phyloP scores from a whole-genome alignment of 495 filamentous ascomycete species.

The Recurvomyces mirabilis region DNA sequence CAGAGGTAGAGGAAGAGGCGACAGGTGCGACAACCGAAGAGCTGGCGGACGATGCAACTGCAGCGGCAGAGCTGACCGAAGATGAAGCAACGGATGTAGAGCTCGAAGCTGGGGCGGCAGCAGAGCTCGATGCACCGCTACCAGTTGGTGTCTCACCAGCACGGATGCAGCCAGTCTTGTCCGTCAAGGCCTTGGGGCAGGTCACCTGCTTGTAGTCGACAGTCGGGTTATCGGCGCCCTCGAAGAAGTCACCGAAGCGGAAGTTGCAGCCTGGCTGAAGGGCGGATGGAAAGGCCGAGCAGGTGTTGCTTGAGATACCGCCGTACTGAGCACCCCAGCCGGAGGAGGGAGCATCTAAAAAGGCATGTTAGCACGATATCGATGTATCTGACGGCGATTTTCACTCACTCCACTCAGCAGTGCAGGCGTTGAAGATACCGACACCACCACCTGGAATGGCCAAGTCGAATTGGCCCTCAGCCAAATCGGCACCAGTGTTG shows the following conservation, averaged over 20 bases:
- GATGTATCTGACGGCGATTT: no score
- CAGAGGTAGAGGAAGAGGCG: not conserved
- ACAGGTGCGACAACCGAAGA: not conserved
- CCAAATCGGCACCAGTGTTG: constrained; percentile 52
- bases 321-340: constrained; percentile 55
- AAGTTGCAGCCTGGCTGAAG: constrained; percentile 56
- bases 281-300: constrained; percentile 43
- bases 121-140: not conserved
- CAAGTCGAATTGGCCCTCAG: constrained; percentile 51
- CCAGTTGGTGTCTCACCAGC: constrained; percentile 17
- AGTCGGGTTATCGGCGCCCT: constrained; percentile 48
- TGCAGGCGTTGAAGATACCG: constrained; percentile 50
- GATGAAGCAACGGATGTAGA: not conserved
- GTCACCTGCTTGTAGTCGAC: constrained; percentile 46
- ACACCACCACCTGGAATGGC: constrained; percentile 59
- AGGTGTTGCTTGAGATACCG: constrained; percentile 42
- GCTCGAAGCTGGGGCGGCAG: not conserved
- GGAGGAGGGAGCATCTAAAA: constrained; percentile 1
- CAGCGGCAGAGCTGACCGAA: not conserved
- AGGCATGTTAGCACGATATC: no score
- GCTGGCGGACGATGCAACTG: not conserved
- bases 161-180: constrained; percentile 42
- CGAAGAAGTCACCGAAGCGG: constrained; percentile 55
- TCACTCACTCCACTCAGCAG: constrained; percentile 49
- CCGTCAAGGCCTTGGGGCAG: constrained; percentile 48